Conservation (phyloP, 768 basidiomycete species). For the Lentinula guzmanii region DNA sequence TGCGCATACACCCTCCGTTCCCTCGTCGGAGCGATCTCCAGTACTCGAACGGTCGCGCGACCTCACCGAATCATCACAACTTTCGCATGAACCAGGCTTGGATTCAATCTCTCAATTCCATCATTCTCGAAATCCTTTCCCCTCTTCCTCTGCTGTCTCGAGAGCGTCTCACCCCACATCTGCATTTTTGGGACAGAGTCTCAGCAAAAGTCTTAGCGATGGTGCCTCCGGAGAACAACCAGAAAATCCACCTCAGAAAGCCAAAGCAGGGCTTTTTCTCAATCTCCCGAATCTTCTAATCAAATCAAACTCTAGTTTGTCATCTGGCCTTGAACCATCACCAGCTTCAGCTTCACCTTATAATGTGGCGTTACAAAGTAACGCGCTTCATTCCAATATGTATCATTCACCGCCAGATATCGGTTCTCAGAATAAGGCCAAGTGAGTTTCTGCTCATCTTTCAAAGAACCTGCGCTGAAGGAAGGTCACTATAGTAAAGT, state of each 20-base stretch:
- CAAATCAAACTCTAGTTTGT: not conserved
- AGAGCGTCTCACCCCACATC: not conserved
- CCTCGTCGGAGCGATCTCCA: not conserved
- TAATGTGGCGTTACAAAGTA: slow-evolving; percentile 4
- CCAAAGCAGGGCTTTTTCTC: slow-evolving; percentile 3
- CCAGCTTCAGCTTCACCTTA: not conserved
- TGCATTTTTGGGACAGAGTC: not conserved
- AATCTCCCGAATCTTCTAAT: not conserved
- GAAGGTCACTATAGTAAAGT: not conserved
- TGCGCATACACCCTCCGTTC: not conserved
- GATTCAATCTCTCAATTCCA: slow-evolving; percentile 12
- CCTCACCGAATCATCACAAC: not conserved
- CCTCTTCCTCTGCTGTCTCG: slow-evolving; percentile 9
- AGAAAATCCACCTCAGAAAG: not conserved
- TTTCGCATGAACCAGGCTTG: not conserved
- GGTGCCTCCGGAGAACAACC: not conserved
- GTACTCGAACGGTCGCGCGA: not conserved
- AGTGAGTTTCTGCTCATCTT: not conserved
- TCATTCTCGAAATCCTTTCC: slow-evolving; percentile 29
- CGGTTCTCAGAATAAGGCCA: not conserved
- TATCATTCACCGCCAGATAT: not conserved
- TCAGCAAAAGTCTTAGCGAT: not conserved
- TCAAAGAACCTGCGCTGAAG: not conserved
- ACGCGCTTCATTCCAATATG: slow-evolving; percentile 4
- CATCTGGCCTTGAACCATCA: not conserved